Conservation (phyloP, 1,284 basidiomycete genomes). For the Ceratobasidium sp. region DNA sequence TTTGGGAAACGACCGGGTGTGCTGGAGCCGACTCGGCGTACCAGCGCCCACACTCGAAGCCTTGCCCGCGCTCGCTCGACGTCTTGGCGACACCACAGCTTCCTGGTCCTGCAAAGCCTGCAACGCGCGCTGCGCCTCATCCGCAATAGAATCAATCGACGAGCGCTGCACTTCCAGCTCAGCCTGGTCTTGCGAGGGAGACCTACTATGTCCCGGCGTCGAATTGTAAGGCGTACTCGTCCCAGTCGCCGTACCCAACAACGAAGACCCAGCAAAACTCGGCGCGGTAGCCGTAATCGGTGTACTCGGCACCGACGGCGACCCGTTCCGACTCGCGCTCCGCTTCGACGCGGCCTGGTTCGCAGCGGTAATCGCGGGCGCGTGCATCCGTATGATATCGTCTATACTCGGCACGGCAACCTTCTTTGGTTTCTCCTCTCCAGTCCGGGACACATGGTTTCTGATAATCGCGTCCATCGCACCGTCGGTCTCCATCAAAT, state of each 20-base stretch:
- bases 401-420: slow-evolving; percentile 79
- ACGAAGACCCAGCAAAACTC: slow-evolving; percentile 39
- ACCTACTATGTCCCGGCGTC: slow-evolving; percentile 65
- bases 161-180: slow-evolving; percentile 69
- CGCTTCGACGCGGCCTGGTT: slow-evolving; percentile 58
- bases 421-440: slow-evolving; percentile 50
- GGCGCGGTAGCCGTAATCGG: slow-evolving; percentile 55
- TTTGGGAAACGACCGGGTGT: slow-evolving; percentile 44
- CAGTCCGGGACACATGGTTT: slow-evolving; percentile 5
- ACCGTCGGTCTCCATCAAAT: slow-evolving; percentile 31
- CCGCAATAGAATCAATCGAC: slow-evolving; percentile 84
- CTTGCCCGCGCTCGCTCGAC: slow-evolving; percentile 20
- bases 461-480: slow-evolving; percentile 17
- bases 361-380: slow-evolving; percentile 65
- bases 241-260: slow-evolving; percentile 6
- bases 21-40: slow-evolving; percentile 52
- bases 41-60: slow-evolving; percentile 13
- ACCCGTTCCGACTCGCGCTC: slow-evolving; percentile 4
- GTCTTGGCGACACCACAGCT: background rate
- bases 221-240: slow-evolving; percentile 53
- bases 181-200: slow-evolving; percentile 60
- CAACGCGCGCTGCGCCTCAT: slow-evolving; percentile 71
- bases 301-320: slow-evolving; percentile 25
- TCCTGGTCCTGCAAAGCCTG: slow-evolving; percentile 25
- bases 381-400: slow-evolving; percentile 82